Percentiles rank a stretch among this genome's conserved stretches.
Evolutionary conservation across 2,329 filamentous ascomycete genomes (phyloP).

Genomic region (Chalaropsis ovoidea): DNA sequence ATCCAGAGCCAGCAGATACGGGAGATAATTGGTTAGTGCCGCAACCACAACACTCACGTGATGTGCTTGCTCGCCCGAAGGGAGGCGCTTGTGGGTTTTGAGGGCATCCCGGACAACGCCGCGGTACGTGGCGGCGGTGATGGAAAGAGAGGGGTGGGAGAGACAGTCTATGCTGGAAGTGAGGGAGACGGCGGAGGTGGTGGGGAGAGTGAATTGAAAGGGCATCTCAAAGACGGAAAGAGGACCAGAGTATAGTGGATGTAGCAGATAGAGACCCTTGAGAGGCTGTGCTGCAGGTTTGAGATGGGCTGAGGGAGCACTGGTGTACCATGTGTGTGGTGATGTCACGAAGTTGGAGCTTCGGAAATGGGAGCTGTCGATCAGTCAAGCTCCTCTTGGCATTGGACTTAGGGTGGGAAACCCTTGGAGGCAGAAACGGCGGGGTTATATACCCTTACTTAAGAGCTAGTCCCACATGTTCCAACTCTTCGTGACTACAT

Average conservation of each 20-base stretch:
- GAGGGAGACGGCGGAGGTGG: slow-evolving; percentile 78
- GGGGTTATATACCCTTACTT: too few species aligned
- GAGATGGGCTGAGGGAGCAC: background rate
- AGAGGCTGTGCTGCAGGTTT: background rate
- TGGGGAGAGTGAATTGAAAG: slow-evolving; percentile 78
- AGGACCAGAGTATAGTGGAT: background rate
- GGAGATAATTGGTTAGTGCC: slow-evolving; percentile 65
- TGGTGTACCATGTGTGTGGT: background rate
- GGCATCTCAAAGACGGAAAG: slow-evolving; percentile 54
- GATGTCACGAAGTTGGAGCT: too few species aligned
- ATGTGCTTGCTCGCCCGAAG: slow-evolving; percentile 56
- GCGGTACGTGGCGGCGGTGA: slow-evolving; percentile 71
- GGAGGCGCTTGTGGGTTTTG: slow-evolving; percentile 83
- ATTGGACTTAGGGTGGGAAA: too few species aligned
- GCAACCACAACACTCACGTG: slow-evolving; percentile 61
- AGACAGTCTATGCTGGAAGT: slow-evolving; percentile 64
- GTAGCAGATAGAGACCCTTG: background rate
- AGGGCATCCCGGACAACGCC: slow-evolving; percentile 72
- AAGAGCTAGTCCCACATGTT: too few species aligned
- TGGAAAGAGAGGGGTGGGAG: slow-evolving; percentile 80
- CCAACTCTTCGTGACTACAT: too few species aligned
- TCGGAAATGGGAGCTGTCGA: too few species aligned
- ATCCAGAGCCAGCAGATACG: slow-evolving; percentile 71
- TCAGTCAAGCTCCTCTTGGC: too few species aligned
- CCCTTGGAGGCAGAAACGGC: too few species aligned